Conservation (phyloP, 2,329 filamentous ascomycete genomes). For the Botrytis elliptica region DNA sequence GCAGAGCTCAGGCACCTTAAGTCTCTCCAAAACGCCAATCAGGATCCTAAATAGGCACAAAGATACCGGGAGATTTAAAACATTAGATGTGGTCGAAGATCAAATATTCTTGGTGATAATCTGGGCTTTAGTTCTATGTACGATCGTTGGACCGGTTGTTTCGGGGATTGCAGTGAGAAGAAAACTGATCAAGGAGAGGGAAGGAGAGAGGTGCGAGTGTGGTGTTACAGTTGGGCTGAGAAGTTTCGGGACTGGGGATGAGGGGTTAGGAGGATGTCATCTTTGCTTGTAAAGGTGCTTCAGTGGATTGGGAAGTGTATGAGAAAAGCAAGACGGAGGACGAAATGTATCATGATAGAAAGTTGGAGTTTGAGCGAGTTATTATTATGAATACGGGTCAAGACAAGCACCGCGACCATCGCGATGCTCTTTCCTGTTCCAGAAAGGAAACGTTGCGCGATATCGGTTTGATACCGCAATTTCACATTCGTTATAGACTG, state of each 20-base stretch:
- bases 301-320: background rate
- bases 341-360: background rate
- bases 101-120: conserved; percentile 52
- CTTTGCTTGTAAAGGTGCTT: conserved; percentile 5
- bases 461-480: background rate
- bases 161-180: conserved; percentile 12
- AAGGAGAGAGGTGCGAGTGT: background rate
- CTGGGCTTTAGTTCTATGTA: conserved; percentile 57
- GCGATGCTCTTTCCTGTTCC: background rate
- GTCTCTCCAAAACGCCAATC: background rate
- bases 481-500: background rate
- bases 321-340: background rate
- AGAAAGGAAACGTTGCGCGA: rapidly evolving
- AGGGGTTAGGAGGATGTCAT: background rate
- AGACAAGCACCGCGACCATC: background rate
- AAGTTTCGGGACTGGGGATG: background rate
- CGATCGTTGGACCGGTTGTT: conserved; percentile 49
- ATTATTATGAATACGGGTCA: background rate
- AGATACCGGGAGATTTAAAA: background rate
- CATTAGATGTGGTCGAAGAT: conserved; percentile 24
- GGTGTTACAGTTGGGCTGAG: background rate
- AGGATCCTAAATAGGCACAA: background rate
- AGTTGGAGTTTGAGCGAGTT: background rate
- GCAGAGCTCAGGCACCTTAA: conserved; percentile 46
- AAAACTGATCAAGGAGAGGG: background rate